Percentiles rank a stretch among this genome's conserved stretches.
These are phyloP conservation scores for Phaeosphaeria sp. DNA, from an alignment of 2,329 filamentous ascomycete species.

Conservation along the genomic window DNA sequence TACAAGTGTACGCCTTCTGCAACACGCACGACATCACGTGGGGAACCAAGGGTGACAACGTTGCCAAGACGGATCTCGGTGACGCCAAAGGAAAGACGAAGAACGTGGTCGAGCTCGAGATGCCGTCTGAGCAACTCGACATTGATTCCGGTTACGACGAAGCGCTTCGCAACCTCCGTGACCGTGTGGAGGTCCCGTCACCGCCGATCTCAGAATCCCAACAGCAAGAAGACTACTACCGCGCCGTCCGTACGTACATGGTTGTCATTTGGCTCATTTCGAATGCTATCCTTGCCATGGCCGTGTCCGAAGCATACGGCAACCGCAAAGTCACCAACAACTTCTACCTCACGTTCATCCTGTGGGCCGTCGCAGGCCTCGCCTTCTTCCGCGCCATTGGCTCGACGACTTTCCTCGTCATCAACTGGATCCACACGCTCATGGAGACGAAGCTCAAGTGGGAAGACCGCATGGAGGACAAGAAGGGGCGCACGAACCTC, in stretches of 20 bases:
- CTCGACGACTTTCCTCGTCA: slow-evolving; percentile 78
- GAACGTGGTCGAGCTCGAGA: slow-evolving; percentile 89
- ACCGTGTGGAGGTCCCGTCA: slow-evolving; percentile 81
- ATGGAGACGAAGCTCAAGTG: slow-evolving; percentile 83
- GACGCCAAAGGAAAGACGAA: slow-evolving; percentile 77
- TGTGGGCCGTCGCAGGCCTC: slow-evolving; percentile 87
- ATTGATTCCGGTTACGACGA: slow-evolving; percentile 98
- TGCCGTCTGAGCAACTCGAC: slow-evolving; percentile 97
- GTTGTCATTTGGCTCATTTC: slow-evolving; percentile 92
- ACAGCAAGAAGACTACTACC: slow-evolving; percentile 98
- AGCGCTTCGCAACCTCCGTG: slow-evolving; percentile 92
- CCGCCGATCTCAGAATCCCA: slow-evolving; percentile 73
- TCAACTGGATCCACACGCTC: slow-evolving; percentile 82
- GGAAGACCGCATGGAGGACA: slow-evolving; percentile 43
- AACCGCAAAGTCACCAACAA: slow-evolving; percentile 76
- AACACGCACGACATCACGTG: slow-evolving; percentile 99
- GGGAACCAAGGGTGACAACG: slow-evolving; percentile 98
- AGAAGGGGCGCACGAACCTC: slow-evolving; percentile 35
- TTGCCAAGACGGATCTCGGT: slow-evolving; percentile 90
- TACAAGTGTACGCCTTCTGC: slow-evolving; percentile 98
- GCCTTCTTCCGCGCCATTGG: slow-evolving; percentile 90
- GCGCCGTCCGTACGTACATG: slow-evolving; percentile 96
- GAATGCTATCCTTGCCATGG: slow-evolving; percentile 93
- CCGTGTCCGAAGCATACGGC: slow-evolving; percentile 84
- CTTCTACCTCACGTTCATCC: slow-evolving; percentile 88